Conservation (phyloP, 345 rosid species). For the Eucalyptus virginea region DNA sequence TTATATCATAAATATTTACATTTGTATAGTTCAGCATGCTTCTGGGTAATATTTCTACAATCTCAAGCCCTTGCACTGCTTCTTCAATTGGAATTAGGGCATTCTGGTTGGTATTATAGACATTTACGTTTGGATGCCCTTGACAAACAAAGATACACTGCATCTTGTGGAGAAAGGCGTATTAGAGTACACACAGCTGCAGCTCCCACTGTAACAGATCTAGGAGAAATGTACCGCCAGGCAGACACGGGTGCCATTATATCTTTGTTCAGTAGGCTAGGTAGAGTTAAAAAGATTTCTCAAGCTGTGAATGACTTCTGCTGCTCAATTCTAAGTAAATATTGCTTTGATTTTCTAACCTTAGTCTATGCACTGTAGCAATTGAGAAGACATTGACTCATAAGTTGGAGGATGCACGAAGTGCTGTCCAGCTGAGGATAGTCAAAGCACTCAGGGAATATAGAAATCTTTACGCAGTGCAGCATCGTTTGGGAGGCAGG, state of each 20-base stretch:
- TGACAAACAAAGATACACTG: slow-evolving; percentile 73
- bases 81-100: neutral
- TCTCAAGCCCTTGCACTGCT: neutral
- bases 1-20: neutral
- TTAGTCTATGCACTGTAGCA: slow-evolving; percentile 36
- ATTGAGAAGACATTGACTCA: slow-evolving; percentile 79
- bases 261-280: slow-evolving; percentile 78
- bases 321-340: neutral
- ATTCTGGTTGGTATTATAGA: neutral
- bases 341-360: neutral
- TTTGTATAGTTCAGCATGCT: neutral
- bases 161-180: slow-evolving; percentile 99
- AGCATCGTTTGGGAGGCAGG: slow-evolving; percentile 93
- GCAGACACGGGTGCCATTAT: slow-evolving; percentile 91
- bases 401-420: slow-evolving; percentile 94
- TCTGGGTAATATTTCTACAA: neutral
- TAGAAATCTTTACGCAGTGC: slow-evolving; percentile 82
- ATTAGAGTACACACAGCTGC: slow-evolving; percentile 93
- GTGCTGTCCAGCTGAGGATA: slow-evolving; percentile 60
- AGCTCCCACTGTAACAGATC: slow-evolving; percentile 85
- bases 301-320: neutral
- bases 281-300: slow-evolving; percentile 10
- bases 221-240: slow-evolving; percentile 92
- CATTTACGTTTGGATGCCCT: slow-evolving; percentile 10
- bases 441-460: slow-evolving; percentile 90